Base-by-base conservation (phyloP, 2,329 filamentous ascomycete species). In the Corniculantispora saksenae region DNA sequence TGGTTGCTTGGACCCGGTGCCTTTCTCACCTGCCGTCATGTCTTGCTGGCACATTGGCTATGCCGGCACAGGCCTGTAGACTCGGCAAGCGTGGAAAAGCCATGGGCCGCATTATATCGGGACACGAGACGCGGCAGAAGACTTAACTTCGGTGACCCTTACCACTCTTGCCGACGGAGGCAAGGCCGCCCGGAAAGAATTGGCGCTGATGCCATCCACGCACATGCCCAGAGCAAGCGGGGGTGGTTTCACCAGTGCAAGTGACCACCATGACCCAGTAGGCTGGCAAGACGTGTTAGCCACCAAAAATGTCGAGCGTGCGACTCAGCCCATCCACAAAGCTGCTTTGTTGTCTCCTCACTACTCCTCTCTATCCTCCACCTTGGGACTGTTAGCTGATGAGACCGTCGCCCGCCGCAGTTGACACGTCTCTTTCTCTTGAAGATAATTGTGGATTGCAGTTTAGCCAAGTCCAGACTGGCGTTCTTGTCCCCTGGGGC, bases 341-440 rank as follows among this genome's bases (percentile, higher is more conserved):
- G 12, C 43, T 50, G 45, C n/a, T 50, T 27, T 60, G 29, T 50
- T 45, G 29, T 23, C 23, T 58, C 15, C 57, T 60, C 45, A 17
- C 15, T 60, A n/a, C 57, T 38, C 57, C 45, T 60, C 29, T 25
- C 10, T 23, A 7, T 29, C 23, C 57, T 50, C 57, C 57, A 60
- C 57, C 23, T 6, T 25, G 29, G 13, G 15, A 19, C 13, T 3
- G 23, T 25, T 35, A 19, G 57, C 45, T 60, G 6, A 19, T 25
- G 29, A 50, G 29, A 13, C 54, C 35, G 53, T 27, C 57, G 45
- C 45, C 57, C 43, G 15, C 38, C 15, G 38, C 54, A 60, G 57
- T 50, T 60, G 57, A 60, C 57, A 60, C 29, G 57, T 60, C 57
- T 50, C 27, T 50, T 51, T 45, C 40, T 58, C 23, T 47, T 23